These are phyloP conservation scores for Diaporthe sp. DNA, from an alignment of 2,329 filamentous ascomycete genomes.

Conservation along the genomic window DNA sequence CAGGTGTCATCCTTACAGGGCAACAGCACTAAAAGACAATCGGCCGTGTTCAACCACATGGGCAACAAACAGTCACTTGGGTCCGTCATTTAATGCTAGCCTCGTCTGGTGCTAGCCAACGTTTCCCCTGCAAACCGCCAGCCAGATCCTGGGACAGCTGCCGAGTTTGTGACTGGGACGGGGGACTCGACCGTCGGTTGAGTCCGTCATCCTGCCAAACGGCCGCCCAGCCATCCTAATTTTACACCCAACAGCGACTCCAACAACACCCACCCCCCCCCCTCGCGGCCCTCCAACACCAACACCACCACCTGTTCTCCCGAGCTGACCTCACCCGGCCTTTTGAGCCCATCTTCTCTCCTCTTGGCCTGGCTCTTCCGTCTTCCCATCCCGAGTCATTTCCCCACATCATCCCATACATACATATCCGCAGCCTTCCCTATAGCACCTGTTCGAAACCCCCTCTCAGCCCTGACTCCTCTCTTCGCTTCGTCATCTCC, in stretches of 20 bases:
- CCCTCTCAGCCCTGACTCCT: neutral
- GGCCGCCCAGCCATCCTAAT: conserved; percentile 41
- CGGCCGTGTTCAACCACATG: conserved; percentile 32
- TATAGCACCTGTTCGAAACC: neutral
- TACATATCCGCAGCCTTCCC: conserved; percentile 18
- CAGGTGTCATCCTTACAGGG: conserved; percentile 29
- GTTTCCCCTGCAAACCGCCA: conserved; percentile 1
- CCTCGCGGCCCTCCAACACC: conserved; percentile 1
- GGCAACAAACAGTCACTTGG: conserved; percentile 27
- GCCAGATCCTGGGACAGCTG: conserved; percentile 25
- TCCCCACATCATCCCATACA: conserved; percentile 27
- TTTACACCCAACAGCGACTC: conserved; percentile 32
- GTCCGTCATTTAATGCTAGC: conserved; percentile 16
- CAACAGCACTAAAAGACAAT: conserved; percentile 10
- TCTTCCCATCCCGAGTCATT: conserved; percentile 19
- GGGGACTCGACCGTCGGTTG: conserved; percentile 26
- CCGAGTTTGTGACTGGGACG: neutral
- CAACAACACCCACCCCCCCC: conserved; percentile 1
- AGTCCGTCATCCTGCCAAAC: conserved; percentile 30
- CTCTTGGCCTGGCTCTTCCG: conserved; percentile 13
- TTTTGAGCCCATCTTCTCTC: conserved; percentile 13
- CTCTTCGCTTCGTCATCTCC: too few relatives aligned
- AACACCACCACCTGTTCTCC: conserved; percentile 25
- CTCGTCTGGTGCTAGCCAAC: conserved; percentile 25
- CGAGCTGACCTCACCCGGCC: conserved; percentile 28